phyloP scores from a whole-genome alignment of 2,329 filamentous ascomycete genomes.

The Fusarium sp. region DNA sequence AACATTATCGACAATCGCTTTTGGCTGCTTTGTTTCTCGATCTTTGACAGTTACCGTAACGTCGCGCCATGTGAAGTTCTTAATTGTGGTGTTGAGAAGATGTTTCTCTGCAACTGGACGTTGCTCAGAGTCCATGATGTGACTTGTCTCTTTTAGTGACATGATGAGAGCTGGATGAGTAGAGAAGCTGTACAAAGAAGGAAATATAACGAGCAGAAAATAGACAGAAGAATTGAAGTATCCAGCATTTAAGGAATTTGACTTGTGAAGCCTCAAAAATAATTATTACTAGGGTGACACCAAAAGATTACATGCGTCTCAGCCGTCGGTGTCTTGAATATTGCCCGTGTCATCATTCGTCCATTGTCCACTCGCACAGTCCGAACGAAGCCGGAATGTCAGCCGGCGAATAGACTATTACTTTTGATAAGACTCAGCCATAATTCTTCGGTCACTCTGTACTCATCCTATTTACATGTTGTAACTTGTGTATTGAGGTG shows the following conservation, averaged over 20 bases:
- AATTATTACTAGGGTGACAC: neutral
- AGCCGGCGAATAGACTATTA: neutral
- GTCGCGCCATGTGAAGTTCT: constrained; percentile 73
- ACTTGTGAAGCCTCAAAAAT: neutral
- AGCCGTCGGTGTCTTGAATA: constrained; percentile 23
- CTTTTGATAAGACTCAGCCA: neutral
- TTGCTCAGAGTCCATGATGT: constrained; percentile 43
- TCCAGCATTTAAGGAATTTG: neutral
- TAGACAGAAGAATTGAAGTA: neutral
- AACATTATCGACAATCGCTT: constrained; percentile 71
- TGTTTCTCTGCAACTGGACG: constrained; percentile 57
- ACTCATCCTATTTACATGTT: neutral
- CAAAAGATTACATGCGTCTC: constrained; percentile 1
- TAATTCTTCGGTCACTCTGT: neutral
- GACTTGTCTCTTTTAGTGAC: constrained; percentile 6
- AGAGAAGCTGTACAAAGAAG: neutral
- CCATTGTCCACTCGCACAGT: neutral
- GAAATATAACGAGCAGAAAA: too few relatives aligned
- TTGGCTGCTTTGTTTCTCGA: constrained; percentile 70
- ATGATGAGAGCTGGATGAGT: neutral
- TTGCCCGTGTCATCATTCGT: constrained; percentile 10
- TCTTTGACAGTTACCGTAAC: constrained; percentile 80
- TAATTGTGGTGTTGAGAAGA: constrained; percentile 72
- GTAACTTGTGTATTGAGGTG: neutral
- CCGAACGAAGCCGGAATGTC: neutral